A percentile compares a stretch with the other conserved stretches of the same genome.
These are phyloP conservation scores for Trametes cingulata DNA, from an alignment of 768 basidiomycete species.

Conservation along the genomic window DNA sequence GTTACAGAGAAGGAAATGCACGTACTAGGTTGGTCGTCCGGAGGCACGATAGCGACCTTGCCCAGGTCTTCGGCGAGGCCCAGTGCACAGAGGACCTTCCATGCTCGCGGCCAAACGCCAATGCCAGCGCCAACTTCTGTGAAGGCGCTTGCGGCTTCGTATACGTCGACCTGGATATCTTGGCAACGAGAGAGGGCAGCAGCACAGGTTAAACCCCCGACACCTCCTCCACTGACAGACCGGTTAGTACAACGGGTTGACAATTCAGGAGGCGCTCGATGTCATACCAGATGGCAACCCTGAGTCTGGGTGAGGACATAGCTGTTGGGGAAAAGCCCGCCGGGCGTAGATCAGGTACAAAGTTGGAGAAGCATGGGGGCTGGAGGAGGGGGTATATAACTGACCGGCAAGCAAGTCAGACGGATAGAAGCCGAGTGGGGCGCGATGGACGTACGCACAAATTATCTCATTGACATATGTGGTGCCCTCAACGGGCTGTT, in stretches of 20 bases:
- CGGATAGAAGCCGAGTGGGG: slow-evolving; percentile 7
- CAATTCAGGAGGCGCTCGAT: neutral
- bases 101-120: slow-evolving; percentile 39
- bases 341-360: slow-evolving; percentile 8
- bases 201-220: slow-evolving; percentile 34
- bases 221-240: slow-evolving; percentile 31
- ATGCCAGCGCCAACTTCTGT: slow-evolving; percentile 36
- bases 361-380: slow-evolving; percentile 1
- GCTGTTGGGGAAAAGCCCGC: neutral
- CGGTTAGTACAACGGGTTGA: slow-evolving; percentile 12
- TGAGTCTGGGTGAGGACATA: slow-evolving; percentile 37
- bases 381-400: neutral
- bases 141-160: slow-evolving; percentile 34
- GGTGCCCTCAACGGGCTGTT: neutral
- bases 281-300: slow-evolving; percentile 57
- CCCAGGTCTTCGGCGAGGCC: slow-evolving; percentile 31
- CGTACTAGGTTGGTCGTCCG: slow-evolving; percentile 29
- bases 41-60: slow-evolving; percentile 27
- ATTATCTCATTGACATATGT: neutral
- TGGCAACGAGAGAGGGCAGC: slow-evolving; percentile 29
- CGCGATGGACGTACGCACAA: slow-evolving; percentile 2
- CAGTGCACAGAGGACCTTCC: slow-evolving; percentile 29
- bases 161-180: slow-evolving; percentile 35
- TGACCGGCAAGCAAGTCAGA: neutral
- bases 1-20: neutral